These are phyloP conservation scores for Lepidium africanum DNA, from an alignment of 345 rosid species.

Conservation along the genomic window DNA sequence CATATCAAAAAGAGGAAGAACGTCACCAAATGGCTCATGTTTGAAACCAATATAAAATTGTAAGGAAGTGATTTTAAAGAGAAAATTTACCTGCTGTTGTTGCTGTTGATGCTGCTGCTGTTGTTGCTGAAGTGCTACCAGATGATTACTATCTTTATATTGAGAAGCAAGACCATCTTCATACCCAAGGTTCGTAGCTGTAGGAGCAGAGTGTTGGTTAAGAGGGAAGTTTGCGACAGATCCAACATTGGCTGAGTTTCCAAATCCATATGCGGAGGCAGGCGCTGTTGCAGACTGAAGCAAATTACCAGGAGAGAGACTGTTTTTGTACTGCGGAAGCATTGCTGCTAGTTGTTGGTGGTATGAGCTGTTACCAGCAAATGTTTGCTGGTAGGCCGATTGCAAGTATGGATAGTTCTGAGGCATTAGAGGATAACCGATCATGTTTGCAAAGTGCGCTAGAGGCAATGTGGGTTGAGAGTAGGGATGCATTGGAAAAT, in stretches of 20 bases:
- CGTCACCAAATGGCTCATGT: not conserved
- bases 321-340: conserved; percentile 87
- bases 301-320: conserved; percentile 64
- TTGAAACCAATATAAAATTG: not conserved
- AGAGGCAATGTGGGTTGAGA: conserved; percentile 79
- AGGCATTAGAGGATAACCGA: conserved; percentile 78
- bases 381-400: conserved; percentile 81
- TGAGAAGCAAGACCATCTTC: conserved; percentile 78
- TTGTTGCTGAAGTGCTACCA: conserved; percentile 71
- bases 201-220: conserved; percentile 55
- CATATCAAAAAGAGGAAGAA: not conserved
- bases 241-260: conserved; percentile 61
- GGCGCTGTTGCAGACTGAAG: conserved; percentile 72
- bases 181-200: conserved; percentile 57
- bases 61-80: not conserved
- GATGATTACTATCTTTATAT: conserved; percentile 68
- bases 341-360: conserved; percentile 82
- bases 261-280: conserved; percentile 86
- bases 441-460: conserved; percentile 84
- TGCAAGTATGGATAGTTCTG: conserved; percentile 94
- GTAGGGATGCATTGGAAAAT: conserved; percentile 85
- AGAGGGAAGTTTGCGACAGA: conserved; percentile 59
- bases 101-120: conserved; percentile 37
- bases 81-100: conserved; percentile 30
- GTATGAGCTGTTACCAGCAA: conserved; percentile 69